phyloP scores from a whole-genome alignment of 164 flowering plant species.

The Vitis rupestris region DNA sequence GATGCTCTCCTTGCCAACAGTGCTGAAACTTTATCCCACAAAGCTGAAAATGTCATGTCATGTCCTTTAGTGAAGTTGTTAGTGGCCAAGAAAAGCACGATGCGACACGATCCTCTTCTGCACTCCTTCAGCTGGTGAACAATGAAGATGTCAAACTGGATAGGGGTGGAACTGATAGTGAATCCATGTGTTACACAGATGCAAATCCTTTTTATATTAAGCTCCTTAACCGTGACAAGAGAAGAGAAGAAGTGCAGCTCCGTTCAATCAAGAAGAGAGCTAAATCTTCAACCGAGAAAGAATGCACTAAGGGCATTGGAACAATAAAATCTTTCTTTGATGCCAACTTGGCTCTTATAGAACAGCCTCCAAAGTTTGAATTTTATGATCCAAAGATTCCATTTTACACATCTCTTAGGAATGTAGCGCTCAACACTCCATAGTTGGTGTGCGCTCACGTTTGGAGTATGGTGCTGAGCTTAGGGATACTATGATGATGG shows the following conservation, averaged over 20 bases:
- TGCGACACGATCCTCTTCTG: conserved; percentile 83
- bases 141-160: conserved; percentile 71
- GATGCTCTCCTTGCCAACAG: conserved; percentile 88
- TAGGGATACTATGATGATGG: conserved; percentile 24
- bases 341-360: no score
- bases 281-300: conserved; percentile 44
- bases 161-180: conserved; percentile 23
- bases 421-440: conserved; percentile 73
- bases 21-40: conserved; percentile 60
- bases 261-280: conserved; percentile 53
- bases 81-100: conserved; percentile 77
- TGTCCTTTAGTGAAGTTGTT: conserved; percentile 75
- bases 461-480: conserved; percentile 81
- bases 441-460: conserved; percentile 90
- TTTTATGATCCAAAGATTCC: conserved; percentile 93
- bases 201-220: conserved; percentile 66
- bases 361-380: conserved; percentile 42
- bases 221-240: conserved; percentile 38
- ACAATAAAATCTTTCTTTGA: conserved; percentile 9
- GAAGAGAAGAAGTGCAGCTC: conserved; percentile 24
- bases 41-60: conserved; percentile 30
- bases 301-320: conserved; percentile 6
- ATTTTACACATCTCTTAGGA: conserved; percentile 94
- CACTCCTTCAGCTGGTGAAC: conserved; percentile 94
- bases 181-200: conserved; percentile 57